Evolutionary conservation across 2,329 filamentous ascomycete species (phyloP).

Genomic region (Fusarium proliferatum): DNA sequence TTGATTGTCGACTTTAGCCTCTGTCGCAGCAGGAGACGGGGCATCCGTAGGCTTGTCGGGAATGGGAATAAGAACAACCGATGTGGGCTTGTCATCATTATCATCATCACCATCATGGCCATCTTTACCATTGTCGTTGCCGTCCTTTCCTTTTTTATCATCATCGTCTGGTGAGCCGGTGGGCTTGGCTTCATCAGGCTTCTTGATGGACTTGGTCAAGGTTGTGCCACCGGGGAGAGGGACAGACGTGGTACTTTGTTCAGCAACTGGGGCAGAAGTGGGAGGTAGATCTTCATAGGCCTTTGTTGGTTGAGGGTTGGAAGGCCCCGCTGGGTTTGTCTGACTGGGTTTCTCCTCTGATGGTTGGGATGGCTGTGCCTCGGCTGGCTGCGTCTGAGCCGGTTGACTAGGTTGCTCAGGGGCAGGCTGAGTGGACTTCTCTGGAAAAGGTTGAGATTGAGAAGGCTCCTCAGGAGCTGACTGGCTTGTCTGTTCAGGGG

Average conservation of each 20-base stretch:
- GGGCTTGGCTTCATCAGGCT: constrained; percentile 33
- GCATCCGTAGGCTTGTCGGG: constrained; percentile 31
- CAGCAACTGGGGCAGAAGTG: constrained; percentile 15
- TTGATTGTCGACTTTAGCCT: constrained; percentile 16
- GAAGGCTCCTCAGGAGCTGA: background rate
- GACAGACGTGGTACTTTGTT: constrained; percentile 22
- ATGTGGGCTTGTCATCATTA: constrained; percentile 29
- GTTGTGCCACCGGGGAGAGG: constrained; percentile 28
- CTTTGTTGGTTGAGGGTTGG: constrained; percentile 27
- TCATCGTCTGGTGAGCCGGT: constrained; percentile 10
- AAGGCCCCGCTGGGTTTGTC: constrained; percentile 10
- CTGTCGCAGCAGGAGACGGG: constrained; percentile 26
- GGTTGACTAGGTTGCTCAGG: constrained; percentile 14
- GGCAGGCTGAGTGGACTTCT: constrained; percentile 15
- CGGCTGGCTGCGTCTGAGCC: background rate
- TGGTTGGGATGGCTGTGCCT: background rate
- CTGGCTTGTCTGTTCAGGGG: constrained; percentile 9
- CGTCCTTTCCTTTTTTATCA: constrained; percentile 1
- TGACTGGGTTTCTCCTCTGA: constrained; percentile 19
- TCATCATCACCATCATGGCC: background rate
- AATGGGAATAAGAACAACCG: constrained; percentile 46
- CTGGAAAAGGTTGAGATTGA: background rate
- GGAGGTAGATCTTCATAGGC: constrained; percentile 16
- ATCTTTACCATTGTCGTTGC: background rate
- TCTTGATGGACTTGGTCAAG: constrained; percentile 45